Percentiles rank a stretch among this genome's conserved stretches.
These are phyloP conservation scores for Hypoxylon cercidicola DNA, from an alignment of 495 filamentous ascomycete species.

Conservation along the genomic window DNA sequence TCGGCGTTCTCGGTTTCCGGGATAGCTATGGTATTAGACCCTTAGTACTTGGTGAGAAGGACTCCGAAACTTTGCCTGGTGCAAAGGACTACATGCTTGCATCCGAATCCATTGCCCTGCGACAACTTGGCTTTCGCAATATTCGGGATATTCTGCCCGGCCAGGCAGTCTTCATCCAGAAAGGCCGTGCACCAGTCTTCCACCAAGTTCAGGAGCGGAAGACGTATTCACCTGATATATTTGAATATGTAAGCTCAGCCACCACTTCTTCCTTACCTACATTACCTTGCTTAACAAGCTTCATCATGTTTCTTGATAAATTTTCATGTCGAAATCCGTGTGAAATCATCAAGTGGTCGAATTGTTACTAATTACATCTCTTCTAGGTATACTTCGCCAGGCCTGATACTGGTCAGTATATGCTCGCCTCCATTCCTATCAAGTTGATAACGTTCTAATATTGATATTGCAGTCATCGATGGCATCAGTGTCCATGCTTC, in stretches of 20 bases:
- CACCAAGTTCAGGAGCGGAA: conserved; percentile 77
- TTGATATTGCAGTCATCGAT: conserved; percentile 55
- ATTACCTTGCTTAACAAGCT: conserved; percentile 32
- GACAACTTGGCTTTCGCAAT: conserved; percentile 84
- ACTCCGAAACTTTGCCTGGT: conserved; percentile 66
- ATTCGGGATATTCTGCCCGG: conserved; percentile 89
- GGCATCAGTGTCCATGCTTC: conserved; percentile 89
- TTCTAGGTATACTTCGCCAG: conserved; percentile 77
- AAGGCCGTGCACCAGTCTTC: conserved; percentile 79
- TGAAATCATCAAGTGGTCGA: background rate
- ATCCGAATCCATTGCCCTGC: conserved; percentile 92
- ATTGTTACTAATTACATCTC: conserved; percentile 3
- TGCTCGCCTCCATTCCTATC: background rate
- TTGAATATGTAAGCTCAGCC: conserved; percentile 70
- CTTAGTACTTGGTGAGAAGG: conserved; percentile 80
- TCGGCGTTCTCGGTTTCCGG: conserved; percentile 88
- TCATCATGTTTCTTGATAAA: background rate
- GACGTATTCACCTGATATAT: conserved; percentile 91
- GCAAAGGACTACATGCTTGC: conserved; percentile 96
- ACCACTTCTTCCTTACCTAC: conserved; percentile 48
- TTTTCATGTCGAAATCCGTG: background rate
- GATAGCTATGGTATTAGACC: conserved; percentile 93
- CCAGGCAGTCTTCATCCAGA: conserved; percentile 92
- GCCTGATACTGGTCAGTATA: conserved; percentile 74
- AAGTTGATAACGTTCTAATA: background rate